A percentile compares a stretch with the other conserved stretches of the same genome.
These are phyloP conservation scores for Melanogaster broomeanus DNA, from an alignment of 768 basidiomycete species.

Conservation along the genomic window DNA sequence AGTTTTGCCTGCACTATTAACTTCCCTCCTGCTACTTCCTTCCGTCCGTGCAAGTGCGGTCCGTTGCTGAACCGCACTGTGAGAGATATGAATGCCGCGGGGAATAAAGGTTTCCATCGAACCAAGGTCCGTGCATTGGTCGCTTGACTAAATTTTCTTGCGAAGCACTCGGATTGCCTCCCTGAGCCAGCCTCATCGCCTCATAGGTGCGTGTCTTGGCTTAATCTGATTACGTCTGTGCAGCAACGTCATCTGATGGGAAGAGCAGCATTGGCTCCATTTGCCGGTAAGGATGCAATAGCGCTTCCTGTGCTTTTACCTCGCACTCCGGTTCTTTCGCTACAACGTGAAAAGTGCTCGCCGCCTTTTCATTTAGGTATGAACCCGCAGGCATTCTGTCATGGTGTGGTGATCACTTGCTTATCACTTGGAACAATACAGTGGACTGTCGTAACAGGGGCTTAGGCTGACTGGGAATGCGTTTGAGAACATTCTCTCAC, in stretches of 20 bases:
- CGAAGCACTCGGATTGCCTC: slow-evolving; percentile 18
- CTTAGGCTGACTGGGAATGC: slow-evolving; percentile 2
- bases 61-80: background rate
- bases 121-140: slow-evolving; percentile 25
- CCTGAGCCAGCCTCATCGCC: slow-evolving; percentile 16
- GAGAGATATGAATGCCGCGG: slow-evolving; percentile 33
- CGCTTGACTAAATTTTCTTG: slow-evolving; percentile 1
- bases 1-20: slow-evolving; percentile 1
- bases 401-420: slow-evolving; percentile 8
- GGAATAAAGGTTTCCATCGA: slow-evolving; percentile 20
- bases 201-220: slow-evolving; percentile 32
- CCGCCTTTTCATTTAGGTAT: slow-evolving; percentile 12
- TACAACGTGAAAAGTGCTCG: slow-evolving; percentile 13
- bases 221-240: slow-evolving; percentile 39
- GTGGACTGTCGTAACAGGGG: slow-evolving; percentile 20
- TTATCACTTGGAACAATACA: slow-evolving; percentile 19
- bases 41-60: slow-evolving; percentile 8
- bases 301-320: slow-evolving; percentile 12
- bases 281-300: slow-evolving; percentile 13
- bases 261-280: slow-evolving; percentile 7
- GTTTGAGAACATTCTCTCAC: slow-evolving; percentile 19
- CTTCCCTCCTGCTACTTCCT: slow-evolving; percentile 16
- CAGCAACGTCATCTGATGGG: slow-evolving; percentile 35
- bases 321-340: slow-evolving; percentile 12
- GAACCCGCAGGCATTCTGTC: slow-evolving; percentile 9